Evolutionary conservation across 2,329 filamentous ascomycete genomes (phyloP).

Genomic region (Cercospora sp.): DNA sequence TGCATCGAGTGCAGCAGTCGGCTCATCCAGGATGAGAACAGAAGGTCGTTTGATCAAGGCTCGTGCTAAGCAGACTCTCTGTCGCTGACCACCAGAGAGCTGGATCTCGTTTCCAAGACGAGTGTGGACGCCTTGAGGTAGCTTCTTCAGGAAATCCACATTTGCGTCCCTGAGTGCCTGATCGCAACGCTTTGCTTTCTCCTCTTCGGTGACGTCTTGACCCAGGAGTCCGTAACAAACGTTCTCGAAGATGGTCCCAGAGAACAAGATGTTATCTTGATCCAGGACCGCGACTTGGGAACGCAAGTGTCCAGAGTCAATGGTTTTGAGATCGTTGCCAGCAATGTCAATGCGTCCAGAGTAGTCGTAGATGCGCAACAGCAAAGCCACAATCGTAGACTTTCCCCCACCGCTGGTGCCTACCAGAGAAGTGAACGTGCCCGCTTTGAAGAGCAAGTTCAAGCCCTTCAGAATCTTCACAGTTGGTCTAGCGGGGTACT

Average conservation of each 20-base stretch:
- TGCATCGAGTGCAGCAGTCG: slow-evolving; percentile 50
- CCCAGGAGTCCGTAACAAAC: slow-evolving; percentile 43
- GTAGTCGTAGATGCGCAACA: slow-evolving; percentile 48
- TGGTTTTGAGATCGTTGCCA: slow-evolving; percentile 42
- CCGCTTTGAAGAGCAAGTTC: slow-evolving; percentile 41
- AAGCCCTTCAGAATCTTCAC: slow-evolving; percentile 45
- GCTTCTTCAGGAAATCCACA: slow-evolving; percentile 48
- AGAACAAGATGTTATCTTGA: slow-evolving; percentile 50
- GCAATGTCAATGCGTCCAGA: slow-evolving; percentile 44
- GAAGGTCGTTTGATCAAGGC: slow-evolving; percentile 49
- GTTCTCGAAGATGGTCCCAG: slow-evolving; percentile 49
- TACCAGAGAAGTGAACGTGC: slow-evolving; percentile 49
- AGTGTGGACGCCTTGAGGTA: slow-evolving; percentile 50
- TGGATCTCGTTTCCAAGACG: slow-evolving; percentile 47
- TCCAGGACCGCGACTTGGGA: slow-evolving; percentile 48
- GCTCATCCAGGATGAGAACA: slow-evolving; percentile 51
- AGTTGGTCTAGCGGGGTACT: slow-evolving; percentile 48
- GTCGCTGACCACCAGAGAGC: slow-evolving; percentile 50
- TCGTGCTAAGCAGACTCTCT: slow-evolving; percentile 51
- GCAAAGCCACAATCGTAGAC: slow-evolving; percentile 47
- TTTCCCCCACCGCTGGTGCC: slow-evolving; percentile 50
- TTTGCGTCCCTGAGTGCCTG: slow-evolving; percentile 43
- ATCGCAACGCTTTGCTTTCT: slow-evolving; percentile 32
- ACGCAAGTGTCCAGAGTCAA: slow-evolving; percentile 42
- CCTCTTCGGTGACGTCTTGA: slow-evolving; percentile 28